Evolutionary conservation across 768 basidiomycete genomes (phyloP).

Genomic region (Xerocomellus dryophilus): DNA sequence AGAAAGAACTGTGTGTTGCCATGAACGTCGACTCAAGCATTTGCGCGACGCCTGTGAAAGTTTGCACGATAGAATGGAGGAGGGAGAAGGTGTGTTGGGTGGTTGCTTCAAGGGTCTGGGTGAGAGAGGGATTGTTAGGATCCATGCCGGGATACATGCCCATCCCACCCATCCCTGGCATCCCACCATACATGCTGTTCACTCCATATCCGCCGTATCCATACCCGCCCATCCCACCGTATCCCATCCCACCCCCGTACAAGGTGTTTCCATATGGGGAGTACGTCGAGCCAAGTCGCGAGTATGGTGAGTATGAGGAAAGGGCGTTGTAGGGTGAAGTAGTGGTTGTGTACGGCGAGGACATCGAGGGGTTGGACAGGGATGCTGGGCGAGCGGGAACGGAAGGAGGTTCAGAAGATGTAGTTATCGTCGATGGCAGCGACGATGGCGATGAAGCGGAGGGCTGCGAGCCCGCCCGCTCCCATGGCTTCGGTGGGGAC

Average conservation of each 20-base stretch:
- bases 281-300: slow-evolving; percentile 36
- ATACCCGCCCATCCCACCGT: slow-evolving; percentile 45
- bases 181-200: slow-evolving; percentile 45
- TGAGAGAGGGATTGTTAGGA: slow-evolving; percentile 60
- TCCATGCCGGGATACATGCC: slow-evolving; percentile 42
- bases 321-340: slow-evolving; percentile 46
- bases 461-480: slow-evolving; percentile 48
- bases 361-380: slow-evolving; percentile 39
- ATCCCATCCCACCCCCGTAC: slow-evolving; percentile 35
- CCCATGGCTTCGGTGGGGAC: slow-evolving; percentile 91
- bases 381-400: slow-evolving; percentile 65
- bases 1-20: slow-evolving; percentile 94
- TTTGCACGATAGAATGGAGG: slow-evolving; percentile 92
- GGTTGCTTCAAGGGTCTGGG: slow-evolving; percentile 83
- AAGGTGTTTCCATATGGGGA: slow-evolving; percentile 32
- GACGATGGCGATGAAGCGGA: slow-evolving; percentile 28
- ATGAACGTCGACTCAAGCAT: slow-evolving; percentile 98
- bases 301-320: slow-evolving; percentile 46
- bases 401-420: slow-evolving; percentile 36
- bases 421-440: slow-evolving; percentile 19
- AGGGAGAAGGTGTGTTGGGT: slow-evolving; percentile 93
- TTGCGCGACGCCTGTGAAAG: slow-evolving; percentile 91
- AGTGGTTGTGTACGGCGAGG: slow-evolving; percentile 36
- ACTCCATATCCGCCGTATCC: slow-evolving; percentile 48
- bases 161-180: slow-evolving; percentile 40